Evolutionary conservation across 768 basidiomycete genomes (phyloP).

Genomic region (Coprinopsis sp.): DNA sequence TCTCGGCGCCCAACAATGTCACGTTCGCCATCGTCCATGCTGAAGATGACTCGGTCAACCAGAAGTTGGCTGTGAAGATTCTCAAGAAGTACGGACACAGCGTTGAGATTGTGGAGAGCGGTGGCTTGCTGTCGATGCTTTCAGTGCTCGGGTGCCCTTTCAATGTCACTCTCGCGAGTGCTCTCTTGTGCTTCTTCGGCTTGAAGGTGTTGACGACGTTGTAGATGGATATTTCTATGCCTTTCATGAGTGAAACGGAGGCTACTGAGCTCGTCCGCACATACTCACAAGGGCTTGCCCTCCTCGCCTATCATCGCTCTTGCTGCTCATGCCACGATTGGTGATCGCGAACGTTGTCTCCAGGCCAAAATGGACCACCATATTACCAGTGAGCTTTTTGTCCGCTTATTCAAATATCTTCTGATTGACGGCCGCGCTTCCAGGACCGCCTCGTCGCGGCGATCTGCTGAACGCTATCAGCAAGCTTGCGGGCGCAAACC

Average conservation of each 20-base stretch:
- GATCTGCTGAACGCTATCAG: constrained; percentile 81
- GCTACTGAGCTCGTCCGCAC: constrained; percentile 89
- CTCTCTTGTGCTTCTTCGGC: background rate
- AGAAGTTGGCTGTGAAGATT: constrained; percentile 94
- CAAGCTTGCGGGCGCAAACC: constrained; percentile 68
- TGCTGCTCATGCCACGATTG: constrained; percentile 98
- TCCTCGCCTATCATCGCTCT: constrained; percentile 92
- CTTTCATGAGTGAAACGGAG: constrained; percentile 98
- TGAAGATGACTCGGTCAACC: constrained; percentile 94
- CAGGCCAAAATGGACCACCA: constrained; percentile 67
- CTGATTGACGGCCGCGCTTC: constrained; percentile 8
- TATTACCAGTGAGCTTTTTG: constrained; percentile 60
- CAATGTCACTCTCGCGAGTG: constrained; percentile 84
- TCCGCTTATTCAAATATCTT: background rate
- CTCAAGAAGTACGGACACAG: constrained; percentile 93
- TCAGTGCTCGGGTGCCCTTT: constrained; percentile 81
- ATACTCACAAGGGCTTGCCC: constrained; percentile 60
- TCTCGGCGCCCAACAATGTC: constrained; percentile 79
- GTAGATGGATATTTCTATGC: constrained; percentile 98
- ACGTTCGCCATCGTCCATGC: constrained; percentile 91
- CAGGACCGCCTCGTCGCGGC: constrained; percentile 74
- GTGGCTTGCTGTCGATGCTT: constrained; percentile 90
- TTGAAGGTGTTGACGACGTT: constrained; percentile 2
- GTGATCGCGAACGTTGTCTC: constrained; percentile 49
- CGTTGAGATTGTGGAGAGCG: constrained; percentile 97